These are phyloP conservation scores for Thelephora terrestris DNA, from an alignment of 1,284 basidiomycete species.

Conservation along the genomic window DNA sequence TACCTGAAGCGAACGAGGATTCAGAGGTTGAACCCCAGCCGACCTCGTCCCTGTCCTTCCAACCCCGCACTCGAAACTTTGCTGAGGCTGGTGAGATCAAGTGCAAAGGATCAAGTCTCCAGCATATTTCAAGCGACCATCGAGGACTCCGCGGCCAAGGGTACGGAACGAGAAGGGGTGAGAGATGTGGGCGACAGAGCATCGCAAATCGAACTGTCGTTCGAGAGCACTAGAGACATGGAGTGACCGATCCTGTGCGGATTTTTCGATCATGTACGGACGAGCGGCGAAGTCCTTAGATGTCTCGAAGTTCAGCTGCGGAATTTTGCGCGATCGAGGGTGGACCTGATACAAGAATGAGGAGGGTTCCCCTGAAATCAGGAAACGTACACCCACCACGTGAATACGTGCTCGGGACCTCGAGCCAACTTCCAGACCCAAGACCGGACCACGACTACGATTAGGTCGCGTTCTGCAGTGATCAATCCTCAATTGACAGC, in stretches of 20 bases:
- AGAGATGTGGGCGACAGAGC: conserved; percentile 19
- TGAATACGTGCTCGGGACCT: too few relatives aligned
- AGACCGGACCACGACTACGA: too few relatives aligned
- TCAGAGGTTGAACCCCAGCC: conserved; percentile 34
- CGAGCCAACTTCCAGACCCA: too few relatives aligned
- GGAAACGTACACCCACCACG: too few relatives aligned
- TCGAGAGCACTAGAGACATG: conserved; percentile 33
- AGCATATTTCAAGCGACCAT: conserved; percentile 72
- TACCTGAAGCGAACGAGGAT: conserved; percentile 44
- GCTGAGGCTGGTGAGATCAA: conserved; percentile 51
- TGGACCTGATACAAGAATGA: too few relatives aligned
- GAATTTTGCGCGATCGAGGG: too few relatives aligned
- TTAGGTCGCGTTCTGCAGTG: too few relatives aligned
- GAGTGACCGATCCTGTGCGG: conserved; percentile 69
- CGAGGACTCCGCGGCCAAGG: conserved; percentile 53
- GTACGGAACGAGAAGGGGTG: conserved; percentile 15
- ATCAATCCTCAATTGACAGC: too few relatives aligned
- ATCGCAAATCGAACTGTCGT: conserved; percentile 32
- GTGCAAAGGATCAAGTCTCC: conserved; percentile 76
- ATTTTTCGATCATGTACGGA: conserved; percentile 61
- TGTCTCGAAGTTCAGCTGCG: conserved; percentile 43
- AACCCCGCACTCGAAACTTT: conserved; percentile 31
- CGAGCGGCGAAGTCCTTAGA: conserved; percentile 37
- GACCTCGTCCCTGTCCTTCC: conserved; percentile 39
- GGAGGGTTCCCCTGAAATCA: too few relatives aligned